These are phyloP conservation scores for bread wheat (Triticum aestivum) DNA, from an alignment of 176 grass and related monocot species.

Conservation along the genomic window IWGSC_CS_RefSeq_v2.1 NC_057798.1:790018059-790018558, in stretches of 20 bases:
- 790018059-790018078: not conserved
- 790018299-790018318: not conserved
- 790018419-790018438: no score
- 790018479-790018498: no score
- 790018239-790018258: not conserved
- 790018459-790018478: no score
- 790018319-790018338: not conserved
- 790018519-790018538: no score
- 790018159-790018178: not conserved
- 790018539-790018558: no score
- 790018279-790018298: not conserved
- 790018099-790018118: not conserved
- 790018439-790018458: no score
- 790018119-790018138: not conserved
- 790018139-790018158: not conserved
- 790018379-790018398: not conserved
- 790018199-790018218: not conserved
- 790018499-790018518: no score
- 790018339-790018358: not conserved
- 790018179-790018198: not conserved
- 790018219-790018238: not conserved
- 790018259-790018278: not conserved
- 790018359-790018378: not conserved
- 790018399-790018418: not conserved
- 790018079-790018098: not conserved